Conservation (phyloP, 495 filamentous ascomycete genomes). For the Aspergillus bridgeri region DNA sequence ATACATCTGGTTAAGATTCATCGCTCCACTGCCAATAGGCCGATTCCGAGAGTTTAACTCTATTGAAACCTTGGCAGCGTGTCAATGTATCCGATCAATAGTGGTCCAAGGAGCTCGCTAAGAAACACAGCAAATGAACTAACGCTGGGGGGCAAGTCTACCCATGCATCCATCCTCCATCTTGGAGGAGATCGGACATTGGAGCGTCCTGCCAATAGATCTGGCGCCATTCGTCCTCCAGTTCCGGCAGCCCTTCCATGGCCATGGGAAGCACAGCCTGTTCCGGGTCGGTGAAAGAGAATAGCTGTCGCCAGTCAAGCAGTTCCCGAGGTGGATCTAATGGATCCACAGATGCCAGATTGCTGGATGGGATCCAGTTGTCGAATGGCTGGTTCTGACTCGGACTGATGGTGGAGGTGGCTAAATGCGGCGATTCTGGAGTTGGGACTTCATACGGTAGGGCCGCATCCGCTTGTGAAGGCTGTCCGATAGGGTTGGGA, state of each 20-base stretch:
- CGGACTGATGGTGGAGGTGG: slow-evolving; percentile 21
- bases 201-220: slow-evolving; percentile 48
- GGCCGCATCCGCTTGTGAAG: slow-evolving; percentile 20
- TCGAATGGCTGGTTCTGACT: slow-evolving; percentile 34
- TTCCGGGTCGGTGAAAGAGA: slow-evolving; percentile 42
- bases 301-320: slow-evolving; percentile 46
- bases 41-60: too few relatives aligned
- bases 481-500: slow-evolving; percentile 11
- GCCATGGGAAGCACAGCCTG: slow-evolving; percentile 38
- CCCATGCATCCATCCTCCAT: slow-evolving; percentile 39
- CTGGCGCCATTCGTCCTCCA: slow-evolving; percentile 49
- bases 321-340: slow-evolving; percentile 37
- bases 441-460: slow-evolving; percentile 38
- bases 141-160: neutral
- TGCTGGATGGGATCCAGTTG: slow-evolving; percentile 34
- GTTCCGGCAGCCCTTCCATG: slow-evolving; percentile 38
- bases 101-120: neutral
- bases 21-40: too few relatives aligned
- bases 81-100: neutral
- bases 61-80: too few relatives aligned
- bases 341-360: slow-evolving; percentile 26
- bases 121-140: neutral
- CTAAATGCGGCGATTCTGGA: slow-evolving; percentile 27
- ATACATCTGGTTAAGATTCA: too few relatives aligned
- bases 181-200: slow-evolving; percentile 43